Conservation (phyloP, 2,329 filamentous ascomycete genomes). For the Septoria petroselini region DNA sequence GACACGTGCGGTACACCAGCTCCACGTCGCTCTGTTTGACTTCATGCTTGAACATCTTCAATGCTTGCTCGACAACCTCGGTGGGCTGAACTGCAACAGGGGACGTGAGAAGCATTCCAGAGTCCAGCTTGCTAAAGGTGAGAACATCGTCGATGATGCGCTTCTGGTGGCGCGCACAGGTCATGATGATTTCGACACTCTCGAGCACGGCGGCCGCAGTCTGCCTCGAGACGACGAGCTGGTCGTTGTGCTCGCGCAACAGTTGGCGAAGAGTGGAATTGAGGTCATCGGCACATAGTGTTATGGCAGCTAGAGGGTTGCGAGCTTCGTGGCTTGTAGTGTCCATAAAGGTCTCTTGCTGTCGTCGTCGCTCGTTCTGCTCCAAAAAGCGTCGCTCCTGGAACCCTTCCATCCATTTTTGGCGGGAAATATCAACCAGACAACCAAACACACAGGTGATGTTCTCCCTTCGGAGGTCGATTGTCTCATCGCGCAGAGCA, state of each 20-base stretch:
- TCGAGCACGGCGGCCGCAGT: conserved; percentile 21
- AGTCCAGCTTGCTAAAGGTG: conserved; percentile 41
- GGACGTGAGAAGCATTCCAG: conserved; percentile 36
- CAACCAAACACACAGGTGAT: conserved; percentile 40
- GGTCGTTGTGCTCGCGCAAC: neutral
- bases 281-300: conserved; percentile 45
- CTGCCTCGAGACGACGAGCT: neutral
- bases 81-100: conserved; percentile 38
- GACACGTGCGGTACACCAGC: conserved; percentile 39
- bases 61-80: conserved; percentile 36
- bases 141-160: conserved; percentile 49
- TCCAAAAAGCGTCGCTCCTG: conserved; percentile 41
- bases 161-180: conserved; percentile 33
- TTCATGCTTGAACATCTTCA: conserved; percentile 42
- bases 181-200: conserved; percentile 31
- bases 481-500: conserved; percentile 11
- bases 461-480: neutral
- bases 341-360: conserved; percentile 34
- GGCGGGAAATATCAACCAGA: conserved; percentile 40
- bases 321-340: conserved; percentile 43
- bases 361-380: conserved; percentile 38
- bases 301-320: conserved; percentile 44
- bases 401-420: conserved; percentile 42
- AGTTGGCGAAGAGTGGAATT: conserved; percentile 6
- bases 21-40: conserved; percentile 38